Base-by-base conservation (phyloP, 208 protist species). In the Trypanosoma congolense region DNA sequence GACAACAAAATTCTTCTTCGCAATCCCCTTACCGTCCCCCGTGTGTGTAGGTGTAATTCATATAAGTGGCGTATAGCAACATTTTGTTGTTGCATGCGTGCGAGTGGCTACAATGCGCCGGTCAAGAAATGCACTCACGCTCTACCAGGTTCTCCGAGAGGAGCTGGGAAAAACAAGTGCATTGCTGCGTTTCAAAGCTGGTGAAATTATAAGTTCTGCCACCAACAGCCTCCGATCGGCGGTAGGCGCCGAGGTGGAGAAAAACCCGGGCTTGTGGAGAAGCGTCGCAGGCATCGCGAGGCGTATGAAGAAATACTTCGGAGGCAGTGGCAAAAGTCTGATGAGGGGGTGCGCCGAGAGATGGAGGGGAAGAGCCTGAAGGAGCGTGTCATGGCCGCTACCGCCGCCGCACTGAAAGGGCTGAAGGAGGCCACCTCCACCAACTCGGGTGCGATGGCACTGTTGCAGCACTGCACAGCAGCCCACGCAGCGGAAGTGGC, bases 401-500 rank as follows among this genome's bases (percentile, higher is more conserved):
- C 56, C 30, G 45, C 45, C 35, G 67, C 80, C 14, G 44, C 49
- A 12, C 53, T 49, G 3, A 50, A 70, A 26, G 60, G 56, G 3
- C 29, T 91, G 35, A 53, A 70, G 28, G 63, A 80, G 48, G 61
- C 69, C 41, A 83, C 74, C 0, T 87, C 81, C 2, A 64, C 56
- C 22, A 75, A 84, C 53, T 80, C 82, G 0, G 86, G 81, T 1
- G 75, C 63, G 12, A 87, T 90, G 83, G 63, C 80, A 40, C 52
- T 93, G 29, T 59, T 93, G 36, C 75, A 93, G 65, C 83, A 90
- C 71, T 93, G 87, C 61, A 77, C 87, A 2, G 78, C 80, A 5
- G 86, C 87, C 8, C 87, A 93, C 50, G 83, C 87, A 10, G 87
- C 87, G 16, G 82, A 93, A 63, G 73, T 93, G 10, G 87, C 87